Conservation (phyloP, 1,139 yeast species). For the Eremothecium cymbalariae region DNA sequence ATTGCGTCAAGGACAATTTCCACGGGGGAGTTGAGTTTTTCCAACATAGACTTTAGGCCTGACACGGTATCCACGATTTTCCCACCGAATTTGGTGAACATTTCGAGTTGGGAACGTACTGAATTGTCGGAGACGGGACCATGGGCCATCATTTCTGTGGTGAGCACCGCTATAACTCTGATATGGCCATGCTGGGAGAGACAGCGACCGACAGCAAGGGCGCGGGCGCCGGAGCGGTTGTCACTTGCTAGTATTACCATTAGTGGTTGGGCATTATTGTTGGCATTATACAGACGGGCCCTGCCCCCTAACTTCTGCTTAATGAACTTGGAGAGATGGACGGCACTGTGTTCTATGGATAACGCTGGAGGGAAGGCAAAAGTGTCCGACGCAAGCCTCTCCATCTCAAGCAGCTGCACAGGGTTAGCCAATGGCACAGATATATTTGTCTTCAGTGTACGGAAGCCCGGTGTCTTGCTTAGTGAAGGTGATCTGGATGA, state of each 20-base stretch:
- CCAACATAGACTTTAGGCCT: slow-evolving; percentile 32
- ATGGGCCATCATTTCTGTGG: slow-evolving; percentile 9
- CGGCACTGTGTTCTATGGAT: slow-evolving; percentile 63
- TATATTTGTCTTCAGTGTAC: slow-evolving; percentile 9
- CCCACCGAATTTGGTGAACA: slow-evolving; percentile 52
- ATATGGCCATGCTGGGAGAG: slow-evolving; percentile 54
- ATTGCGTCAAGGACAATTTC: slow-evolving; percentile 75
- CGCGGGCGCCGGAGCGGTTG: slow-evolving; percentile 65
- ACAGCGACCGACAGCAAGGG: slow-evolving; percentile 74
- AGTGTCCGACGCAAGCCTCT: slow-evolving; percentile 47
- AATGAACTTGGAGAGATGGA: slow-evolving; percentile 55
- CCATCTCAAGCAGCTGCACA: slow-evolving; percentile 73
- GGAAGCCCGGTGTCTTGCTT: slow-evolving; percentile 8
- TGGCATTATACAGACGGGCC: slow-evolving; percentile 47
- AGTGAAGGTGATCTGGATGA: slow-evolving; percentile 6
- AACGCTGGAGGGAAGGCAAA: slow-evolving; percentile 45
- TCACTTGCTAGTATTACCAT: slow-evolving; percentile 61
- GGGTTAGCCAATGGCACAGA: slow-evolving; percentile 64
- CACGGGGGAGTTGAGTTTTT: slow-evolving; percentile 59
- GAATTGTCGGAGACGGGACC: slow-evolving; percentile 1
- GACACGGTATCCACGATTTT: slow-evolving; percentile 37
- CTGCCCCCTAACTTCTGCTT: slow-evolving; percentile 62
- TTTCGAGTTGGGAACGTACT: slow-evolving; percentile 34
- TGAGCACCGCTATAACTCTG: slow-evolving; percentile 42
- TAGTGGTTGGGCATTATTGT: slow-evolving; percentile 74